Evolutionary conservation across 352 stramenopile species (phyloP).

Genomic region (Globisporangium apiculatum): DNA sequence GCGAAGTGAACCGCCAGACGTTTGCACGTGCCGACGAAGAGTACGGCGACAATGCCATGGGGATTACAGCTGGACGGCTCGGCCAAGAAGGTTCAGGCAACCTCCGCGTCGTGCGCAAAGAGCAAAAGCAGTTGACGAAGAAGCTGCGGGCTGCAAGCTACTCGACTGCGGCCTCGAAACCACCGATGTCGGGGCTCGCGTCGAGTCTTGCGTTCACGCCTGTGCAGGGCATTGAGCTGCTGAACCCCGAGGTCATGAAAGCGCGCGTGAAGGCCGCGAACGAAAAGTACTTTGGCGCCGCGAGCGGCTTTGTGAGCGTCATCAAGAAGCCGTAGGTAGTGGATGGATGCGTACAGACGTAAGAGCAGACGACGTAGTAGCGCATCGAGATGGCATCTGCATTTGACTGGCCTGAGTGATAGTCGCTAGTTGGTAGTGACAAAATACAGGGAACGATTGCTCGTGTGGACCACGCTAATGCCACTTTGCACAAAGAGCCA

Average conservation of each 20-base stretch:
- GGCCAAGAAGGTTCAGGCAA: constrained; percentile 85
- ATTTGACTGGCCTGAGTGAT: too few relatives aligned
- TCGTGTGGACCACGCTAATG: neutral
- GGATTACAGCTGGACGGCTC: constrained; percentile 91
- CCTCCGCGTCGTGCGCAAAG: constrained; percentile 84
- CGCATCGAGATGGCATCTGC: too few relatives aligned
- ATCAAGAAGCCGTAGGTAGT: constrained; percentile 53
- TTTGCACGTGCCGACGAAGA: constrained; percentile 93
- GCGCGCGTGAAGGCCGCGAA: constrained; percentile 91
- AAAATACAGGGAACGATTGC: too few relatives aligned
- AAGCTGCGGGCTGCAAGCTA: constrained; percentile 91
- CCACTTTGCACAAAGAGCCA: neutral
- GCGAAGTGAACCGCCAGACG: constrained; percentile 93
- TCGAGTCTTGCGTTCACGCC: constrained; percentile 97
- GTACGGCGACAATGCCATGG: constrained; percentile 98
- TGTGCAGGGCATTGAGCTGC: constrained; percentile 95
- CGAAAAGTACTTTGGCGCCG: constrained; percentile 96
- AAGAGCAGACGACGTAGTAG: too few relatives aligned
- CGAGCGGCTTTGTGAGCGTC: constrained; percentile 94
- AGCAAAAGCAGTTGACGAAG: constrained; percentile 89
- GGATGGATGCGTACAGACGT: neutral
- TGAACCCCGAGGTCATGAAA: constrained; percentile 95
- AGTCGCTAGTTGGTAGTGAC: too few relatives aligned
- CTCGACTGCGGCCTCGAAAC: constrained; percentile 16
- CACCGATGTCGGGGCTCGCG: constrained; percentile 84